A percentile compares a stretch with the other conserved stretches of the same genome.
Evolutionary conservation across 371 early-diverging fungal genomes (phyloP).

Genomic region (Mortierella sp.): DNA sequence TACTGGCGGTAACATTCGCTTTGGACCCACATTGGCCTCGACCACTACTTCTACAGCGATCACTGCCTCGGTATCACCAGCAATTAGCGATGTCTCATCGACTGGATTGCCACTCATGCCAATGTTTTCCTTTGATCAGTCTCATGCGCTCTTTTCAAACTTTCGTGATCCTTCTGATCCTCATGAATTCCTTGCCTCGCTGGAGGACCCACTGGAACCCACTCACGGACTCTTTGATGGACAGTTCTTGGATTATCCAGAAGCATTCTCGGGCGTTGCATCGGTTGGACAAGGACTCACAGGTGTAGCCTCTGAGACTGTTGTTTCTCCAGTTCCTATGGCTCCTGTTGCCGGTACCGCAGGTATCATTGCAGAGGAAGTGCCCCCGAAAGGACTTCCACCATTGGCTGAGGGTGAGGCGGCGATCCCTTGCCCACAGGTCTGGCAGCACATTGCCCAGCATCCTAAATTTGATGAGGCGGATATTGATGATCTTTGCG

Average conservation of each 20-base stretch:
- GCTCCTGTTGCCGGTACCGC: no score
- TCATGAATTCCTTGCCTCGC: slow-evolving; percentile 23
- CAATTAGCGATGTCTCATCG: no score
- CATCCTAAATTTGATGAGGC: slow-evolving; percentile 65
- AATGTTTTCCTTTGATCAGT: slow-evolving; percentile 37
- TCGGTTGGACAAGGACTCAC: background rate
- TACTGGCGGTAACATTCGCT: slow-evolving; percentile 9
- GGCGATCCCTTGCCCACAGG: slow-evolving; percentile 52
- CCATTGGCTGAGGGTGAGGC: slow-evolving; percentile 32
- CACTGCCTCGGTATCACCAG: background rate
- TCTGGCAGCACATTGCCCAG: slow-evolving; percentile 59
- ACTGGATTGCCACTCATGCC: slow-evolving; percentile 1
- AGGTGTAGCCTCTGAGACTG: background rate
- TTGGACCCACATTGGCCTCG: slow-evolving; percentile 3
- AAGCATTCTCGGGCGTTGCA: no score
- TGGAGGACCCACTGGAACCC: slow-evolving; percentile 35
- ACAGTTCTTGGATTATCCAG: slow-evolving; percentile 16
- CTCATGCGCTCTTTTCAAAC: slow-evolving; percentile 38
- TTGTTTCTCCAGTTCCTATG: background rate
- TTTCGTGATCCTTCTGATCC: slow-evolving; percentile 47
- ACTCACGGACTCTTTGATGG: slow-evolving; percentile 22
- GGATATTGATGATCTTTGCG: slow-evolving; percentile 63
- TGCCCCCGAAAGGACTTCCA: slow-evolving; percentile 5
- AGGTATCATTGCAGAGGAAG: no score
- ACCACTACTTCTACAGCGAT: no score